These are phyloP conservation scores for Selaginella moellendorffii DNA, from an alignment of 75 land plant genomes.

Conservation along the genomic window DNA sequence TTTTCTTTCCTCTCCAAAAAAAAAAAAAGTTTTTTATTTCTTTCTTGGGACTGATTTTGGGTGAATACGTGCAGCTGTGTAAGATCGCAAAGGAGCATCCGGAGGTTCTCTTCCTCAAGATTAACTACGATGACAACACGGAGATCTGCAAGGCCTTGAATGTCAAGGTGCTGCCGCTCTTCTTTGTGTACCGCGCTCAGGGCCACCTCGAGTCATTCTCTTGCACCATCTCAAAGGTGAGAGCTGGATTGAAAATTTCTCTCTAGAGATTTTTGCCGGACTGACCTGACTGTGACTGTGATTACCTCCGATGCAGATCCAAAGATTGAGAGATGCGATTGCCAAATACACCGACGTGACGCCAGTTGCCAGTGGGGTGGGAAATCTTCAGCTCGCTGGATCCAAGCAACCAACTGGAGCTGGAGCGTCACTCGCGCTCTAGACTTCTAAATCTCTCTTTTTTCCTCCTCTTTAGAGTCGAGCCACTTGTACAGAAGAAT, in stretches of 20 bases:
- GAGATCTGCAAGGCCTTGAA: conserved; percentile 6
- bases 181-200: not conserved
- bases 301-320: not conserved
- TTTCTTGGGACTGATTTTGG: not conserved
- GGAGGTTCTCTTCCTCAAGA: conserved; percentile 8
- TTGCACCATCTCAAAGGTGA: conserved; percentile 3
- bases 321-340: not conserved
- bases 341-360: not conserved
- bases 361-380: too few species aligned
- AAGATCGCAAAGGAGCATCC: conserved; percentile 8
- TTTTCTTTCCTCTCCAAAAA: too few species aligned
- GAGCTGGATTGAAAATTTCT: not conserved
- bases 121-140: conserved; percentile 7
- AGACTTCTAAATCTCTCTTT: too few species aligned
- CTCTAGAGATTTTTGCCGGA: not conserved
- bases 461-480: too few species aligned
- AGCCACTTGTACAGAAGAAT: too few species aligned
- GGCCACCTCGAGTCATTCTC: conserved; percentile 1
- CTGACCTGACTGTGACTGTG: not conserved
- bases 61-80: not conserved
- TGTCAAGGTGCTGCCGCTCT: not conserved
- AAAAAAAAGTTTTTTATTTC: too few species aligned
- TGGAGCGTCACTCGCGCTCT: too few species aligned
- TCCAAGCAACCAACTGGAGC: too few species aligned
- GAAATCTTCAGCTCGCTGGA: too few species aligned